Evolutionary conservation across 345 rosid genomes (phyloP).

Genomic region (Hypericum perforatum): DNA sequence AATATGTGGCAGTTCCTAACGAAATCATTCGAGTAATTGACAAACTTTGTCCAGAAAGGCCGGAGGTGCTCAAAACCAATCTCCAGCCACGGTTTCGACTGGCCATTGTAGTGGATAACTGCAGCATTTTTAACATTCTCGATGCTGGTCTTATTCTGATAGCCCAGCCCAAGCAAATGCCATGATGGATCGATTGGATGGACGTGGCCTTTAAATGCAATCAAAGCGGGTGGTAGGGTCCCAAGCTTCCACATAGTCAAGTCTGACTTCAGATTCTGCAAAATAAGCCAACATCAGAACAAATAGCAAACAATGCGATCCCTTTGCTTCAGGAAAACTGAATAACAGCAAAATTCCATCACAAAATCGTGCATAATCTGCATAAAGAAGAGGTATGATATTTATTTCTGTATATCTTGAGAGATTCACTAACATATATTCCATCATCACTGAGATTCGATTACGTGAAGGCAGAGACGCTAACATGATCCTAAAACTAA

Average conservation of each 20-base stretch:
- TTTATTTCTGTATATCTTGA: too few species aligned
- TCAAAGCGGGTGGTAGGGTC: constrained; percentile 94
- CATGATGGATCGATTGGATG: constrained; percentile 78
- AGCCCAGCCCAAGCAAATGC: constrained; percentile 98
- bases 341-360: too few species aligned
- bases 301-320: constrained; percentile 11
- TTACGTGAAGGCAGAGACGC: not conserved
- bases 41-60: constrained; percentile 93
- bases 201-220: constrained; percentile 83
- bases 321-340: too few species aligned
- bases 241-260: constrained; percentile 97
- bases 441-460: too few species aligned
- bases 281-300: constrained; percentile 5
- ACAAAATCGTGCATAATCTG: too few species aligned
- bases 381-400: too few species aligned
- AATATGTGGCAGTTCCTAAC: constrained; percentile 86
- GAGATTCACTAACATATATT: too few species aligned
- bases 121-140: constrained; percentile 72
- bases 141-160: constrained; percentile 61
- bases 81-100: constrained; percentile 94
- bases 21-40: constrained; percentile 84
- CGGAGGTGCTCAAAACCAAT: constrained; percentile 95
- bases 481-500: not conserved
- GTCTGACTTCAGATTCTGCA: constrained; percentile 83
- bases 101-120: constrained; percentile 93